Conservation (phyloP, 768 basidiomycete species). For the Cantharellus anzutake region DNA sequence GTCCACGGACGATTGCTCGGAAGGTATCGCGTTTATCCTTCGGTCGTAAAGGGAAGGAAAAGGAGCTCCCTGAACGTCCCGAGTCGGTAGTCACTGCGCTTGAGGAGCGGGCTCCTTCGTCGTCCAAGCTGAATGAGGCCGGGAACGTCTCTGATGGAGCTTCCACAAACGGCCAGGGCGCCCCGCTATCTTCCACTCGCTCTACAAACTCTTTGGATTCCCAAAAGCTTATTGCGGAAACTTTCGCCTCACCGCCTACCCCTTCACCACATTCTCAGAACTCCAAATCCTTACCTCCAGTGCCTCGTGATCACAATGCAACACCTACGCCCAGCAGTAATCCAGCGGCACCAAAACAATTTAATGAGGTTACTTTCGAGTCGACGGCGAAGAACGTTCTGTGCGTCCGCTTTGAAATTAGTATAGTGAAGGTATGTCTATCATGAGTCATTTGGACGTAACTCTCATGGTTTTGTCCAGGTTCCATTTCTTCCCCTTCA, state of each 20-base stretch:
- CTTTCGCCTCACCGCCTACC: background rate
- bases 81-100: slow-evolving; percentile 13
- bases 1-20: slow-evolving; percentile 17
- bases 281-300: slow-evolving; percentile 49
- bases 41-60: slow-evolving; percentile 28
- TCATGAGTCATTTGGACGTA: background rate
- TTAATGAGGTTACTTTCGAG: slow-evolving; percentile 54
- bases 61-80: slow-evolving; percentile 18
- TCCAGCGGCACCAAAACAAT: slow-evolving; percentile 29
- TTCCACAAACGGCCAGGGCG: background rate
- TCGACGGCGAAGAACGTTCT: slow-evolving; percentile 55
- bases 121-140: slow-evolving; percentile 34
- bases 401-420: slow-evolving; percentile 90
- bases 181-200: background rate
- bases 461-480: slow-evolving; percentile 22
- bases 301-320: slow-evolving; percentile 48
- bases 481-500: slow-evolving; percentile 86
- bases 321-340: slow-evolving; percentile 13
- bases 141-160: slow-evolving; percentile 37
- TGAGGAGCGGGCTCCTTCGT: slow-evolving; percentile 17
- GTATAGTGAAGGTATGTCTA: slow-evolving; percentile 74
- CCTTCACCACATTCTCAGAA: slow-evolving; percentile 18
- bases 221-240: background rate
- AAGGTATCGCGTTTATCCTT: slow-evolving; percentile 70
- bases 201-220: slow-evolving; percentile 1